Evolutionary conservation across 2,329 filamentous ascomycete species (phyloP).

Genomic region (Zymoseptoria crescenta): DNA sequence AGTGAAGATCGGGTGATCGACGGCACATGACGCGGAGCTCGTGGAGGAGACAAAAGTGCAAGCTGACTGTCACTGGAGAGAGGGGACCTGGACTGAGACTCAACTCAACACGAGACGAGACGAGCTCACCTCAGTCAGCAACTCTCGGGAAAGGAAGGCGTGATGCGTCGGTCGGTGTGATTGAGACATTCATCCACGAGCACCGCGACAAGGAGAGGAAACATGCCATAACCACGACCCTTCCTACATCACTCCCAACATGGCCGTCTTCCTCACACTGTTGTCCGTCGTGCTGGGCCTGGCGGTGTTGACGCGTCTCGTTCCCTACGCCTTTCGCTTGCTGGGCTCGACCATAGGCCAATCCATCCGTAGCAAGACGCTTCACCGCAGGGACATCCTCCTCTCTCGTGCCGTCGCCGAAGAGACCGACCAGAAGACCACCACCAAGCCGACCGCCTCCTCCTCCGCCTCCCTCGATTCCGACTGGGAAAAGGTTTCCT

Average conservation of each 20-base stretch:
- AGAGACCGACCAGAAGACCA: constrained; percentile 14
- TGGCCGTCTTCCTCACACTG: background rate
- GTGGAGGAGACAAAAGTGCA: background rate
- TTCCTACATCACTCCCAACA: background rate
- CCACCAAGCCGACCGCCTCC: constrained; percentile 9
- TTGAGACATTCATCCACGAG: background rate
- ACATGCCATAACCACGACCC: background rate
- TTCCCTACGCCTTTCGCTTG: constrained; percentile 20
- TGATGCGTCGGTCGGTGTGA: background rate
- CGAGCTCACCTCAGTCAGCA: background rate
- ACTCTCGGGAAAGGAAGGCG: background rate
- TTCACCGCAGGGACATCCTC: constrained; percentile 26
- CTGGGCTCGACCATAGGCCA: constrained; percentile 21
- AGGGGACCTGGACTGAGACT: background rate
- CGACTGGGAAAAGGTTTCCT: constrained; percentile 63
- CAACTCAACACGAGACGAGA: background rate
- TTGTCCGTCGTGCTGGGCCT: constrained; percentile 20
- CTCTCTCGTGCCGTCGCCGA: constrained; percentile 22
- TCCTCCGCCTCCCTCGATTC: constrained; percentile 44
- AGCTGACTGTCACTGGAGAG: background rate
- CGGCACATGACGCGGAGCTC: background rate
- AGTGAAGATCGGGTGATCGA: too few relatives aligned
- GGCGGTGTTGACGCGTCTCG: constrained; percentile 14
- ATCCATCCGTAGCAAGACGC: constrained; percentile 23
- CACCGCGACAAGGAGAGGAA: background rate